Base-by-base conservation (phyloP, 331 rosid genomes). In the Saraca asoca region DNA sequence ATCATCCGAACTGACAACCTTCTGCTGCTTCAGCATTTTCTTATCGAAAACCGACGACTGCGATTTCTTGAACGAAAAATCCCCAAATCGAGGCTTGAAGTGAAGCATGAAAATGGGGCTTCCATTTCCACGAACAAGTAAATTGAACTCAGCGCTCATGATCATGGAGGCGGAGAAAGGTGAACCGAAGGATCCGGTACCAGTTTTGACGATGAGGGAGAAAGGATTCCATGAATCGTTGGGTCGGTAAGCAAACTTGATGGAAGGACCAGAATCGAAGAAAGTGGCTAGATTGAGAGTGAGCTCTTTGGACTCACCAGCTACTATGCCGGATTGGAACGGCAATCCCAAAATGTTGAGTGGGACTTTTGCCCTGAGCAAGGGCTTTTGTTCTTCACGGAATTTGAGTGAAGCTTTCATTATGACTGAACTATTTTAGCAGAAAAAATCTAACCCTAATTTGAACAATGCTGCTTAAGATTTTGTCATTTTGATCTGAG, bases 331-430 rank as follows among this genome's bases (percentile, higher is more conserved):
- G 2, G 97, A 90, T 66, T 87, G 97, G 45, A 93, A 90, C 2
- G 98, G 98, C 33, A 85, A 70, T 12, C 96, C 95, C 4, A 87
- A 43, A 34, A 93, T 68, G 75, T 78, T 87, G 13, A 93, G 83
- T 0, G 97, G 98, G 0, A 93, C 76, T 58, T 93, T 93, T 54
- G 88, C 96, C 18, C 95, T 31, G 12, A 93, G 55, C 0, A 90
- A 62, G 1, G 98, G 98, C 73, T 78, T 93, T 71, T 84, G 91
- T 7, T 89, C 95, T 0, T 90, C 96, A 0, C 98, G 88, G 71
- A 93, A 87, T 69, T 85, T 93, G 14, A 93, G 81, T 0, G 98
- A 90, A 10, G 96, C 98, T 78, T 93, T 93, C 98, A 93, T 93
- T 7, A 9, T 52, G 31, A 45, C 59, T 33, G 45, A n/a, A 54